A percentile compares a stretch with the other conserved stretches of the same genome.
Evolutionary conservation across 2,329 filamentous ascomycete genomes (phyloP).

Genomic region (Fusarium gaditjirri): DNA sequence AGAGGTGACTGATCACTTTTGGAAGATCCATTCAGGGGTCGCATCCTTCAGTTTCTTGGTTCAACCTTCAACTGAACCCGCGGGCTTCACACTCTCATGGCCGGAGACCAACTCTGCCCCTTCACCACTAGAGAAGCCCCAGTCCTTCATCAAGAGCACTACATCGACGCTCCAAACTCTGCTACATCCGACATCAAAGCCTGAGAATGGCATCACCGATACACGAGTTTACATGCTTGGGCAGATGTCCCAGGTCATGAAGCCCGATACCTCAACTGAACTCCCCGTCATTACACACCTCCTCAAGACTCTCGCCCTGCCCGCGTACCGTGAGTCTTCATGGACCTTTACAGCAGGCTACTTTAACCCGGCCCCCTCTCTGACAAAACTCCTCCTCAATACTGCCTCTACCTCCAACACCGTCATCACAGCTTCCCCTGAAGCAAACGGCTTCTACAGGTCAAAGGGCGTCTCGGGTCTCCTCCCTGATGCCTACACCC

Average conservation of each 20-base stretch:
- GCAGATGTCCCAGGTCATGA: slow-evolving; percentile 87
- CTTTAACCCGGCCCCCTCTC: slow-evolving; percentile 92
- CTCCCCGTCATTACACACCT: slow-evolving; percentile 82
- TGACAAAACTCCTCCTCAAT: slow-evolving; percentile 81
- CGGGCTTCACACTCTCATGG: slow-evolving; percentile 76
- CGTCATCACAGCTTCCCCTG: slow-evolving; percentile 90
- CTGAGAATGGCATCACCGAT: slow-evolving; percentile 53
- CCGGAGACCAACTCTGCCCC: slow-evolving; percentile 78
- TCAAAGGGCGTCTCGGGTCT: slow-evolving; percentile 90
- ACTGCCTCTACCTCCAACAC: slow-evolving; percentile 78
- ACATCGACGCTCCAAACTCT: slow-evolving; percentile 74
- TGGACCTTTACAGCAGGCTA: slow-evolving; percentile 99
- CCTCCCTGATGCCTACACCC: slow-evolving; percentile 90
- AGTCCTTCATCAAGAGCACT: slow-evolving; percentile 75
- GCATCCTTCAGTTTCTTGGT: slow-evolving; percentile 85
- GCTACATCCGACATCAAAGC: slow-evolving; percentile 57
- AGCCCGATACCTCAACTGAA: slow-evolving; percentile 86
- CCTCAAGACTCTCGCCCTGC: slow-evolving; percentile 72
- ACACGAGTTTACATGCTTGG: slow-evolving; percentile 87
- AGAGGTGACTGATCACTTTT: slow-evolving; percentile 85
- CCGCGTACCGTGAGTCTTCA: slow-evolving; percentile 73
- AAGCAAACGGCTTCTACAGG: slow-evolving; percentile 95
- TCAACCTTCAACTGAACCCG: slow-evolving; percentile 65
- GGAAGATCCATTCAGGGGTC: slow-evolving; percentile 78
- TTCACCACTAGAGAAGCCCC: slow-evolving; percentile 76